Evolutionary conservation across 2,329 filamentous ascomycete species (phyloP), one percentile per base, ranked within the genome.

Genomic region (Pseudocercospora macadamiae): DNA sequence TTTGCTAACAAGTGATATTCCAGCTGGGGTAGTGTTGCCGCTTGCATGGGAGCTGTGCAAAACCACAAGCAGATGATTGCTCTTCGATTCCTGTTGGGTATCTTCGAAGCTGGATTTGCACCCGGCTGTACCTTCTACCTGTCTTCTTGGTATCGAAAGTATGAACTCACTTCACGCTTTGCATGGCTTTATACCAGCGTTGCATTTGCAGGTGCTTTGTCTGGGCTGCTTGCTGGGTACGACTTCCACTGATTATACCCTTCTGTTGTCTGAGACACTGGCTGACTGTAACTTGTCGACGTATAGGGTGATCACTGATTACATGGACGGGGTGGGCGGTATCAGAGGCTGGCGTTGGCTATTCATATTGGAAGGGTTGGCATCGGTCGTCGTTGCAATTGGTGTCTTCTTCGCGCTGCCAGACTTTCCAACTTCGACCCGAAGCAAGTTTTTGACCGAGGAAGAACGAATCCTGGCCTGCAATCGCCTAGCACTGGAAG

Each of bases 371-470:
- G 85, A 88, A 71, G 85, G 85, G 6, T 68, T 84, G 4, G 83
- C 85, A 1, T 82, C 81, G 8, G 70, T 86, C 5, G 57, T 82
- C 12, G 76, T 84, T 1, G 81, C 54, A 80, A 1, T 66, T 79
- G 6, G 64, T 82, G 10, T 78, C 82, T 10, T 87, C 70, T 82
- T 83, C 61, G 75, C 76, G 42, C 69, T 84, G 7, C 80, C 81
- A 0, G 80, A 83, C 61, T 75, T 73, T 3, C 80, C 82, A 1
- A 53, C 25, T 3, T 58, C 55, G 14, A 34, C 37, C 18, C 28
- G 39, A 39, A 59, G 54, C 21, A 63, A 44, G 19, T 63, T 60
- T 14, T n/a, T 63, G 21, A 58, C 47, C 2, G 60, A 53, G 8
- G 57, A 61, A 18, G 61, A 64, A 26, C 57, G 57, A 23, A 34